Conservation (phyloP, 192 early-diverging fungal species). For the Chytriomyces hyalinus region DNA sequence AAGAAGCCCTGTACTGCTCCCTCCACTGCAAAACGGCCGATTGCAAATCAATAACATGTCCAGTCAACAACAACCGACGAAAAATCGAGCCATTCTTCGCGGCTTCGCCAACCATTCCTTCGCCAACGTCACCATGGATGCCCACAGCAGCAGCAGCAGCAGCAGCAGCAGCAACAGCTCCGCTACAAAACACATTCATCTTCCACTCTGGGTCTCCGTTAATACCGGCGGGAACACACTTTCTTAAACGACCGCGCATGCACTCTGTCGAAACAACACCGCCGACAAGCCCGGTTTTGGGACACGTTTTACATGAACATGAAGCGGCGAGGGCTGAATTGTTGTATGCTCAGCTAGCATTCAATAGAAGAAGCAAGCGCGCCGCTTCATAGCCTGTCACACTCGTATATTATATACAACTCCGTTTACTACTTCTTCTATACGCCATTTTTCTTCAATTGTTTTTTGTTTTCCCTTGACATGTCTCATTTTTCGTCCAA, state of each 20-base stretch:
- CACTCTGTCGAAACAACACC: slow-evolving; percentile 8
- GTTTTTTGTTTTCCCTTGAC: background rate
- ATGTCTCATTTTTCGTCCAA: no score
- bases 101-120: background rate
- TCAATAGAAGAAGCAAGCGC: background rate
- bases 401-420: background rate
- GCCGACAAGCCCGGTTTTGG: background rate
- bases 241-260: slow-evolving; percentile 10
- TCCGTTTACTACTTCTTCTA: background rate
- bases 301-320: background rate
- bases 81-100: background rate
- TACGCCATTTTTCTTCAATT: background rate
- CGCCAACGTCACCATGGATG: no score
- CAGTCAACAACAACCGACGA: background rate
- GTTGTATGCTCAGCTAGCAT: background rate
- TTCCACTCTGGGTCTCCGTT: background rate
- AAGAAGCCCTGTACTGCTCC: slow-evolving; percentile 18
- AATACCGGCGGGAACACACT: background rate
- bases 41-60: background rate
- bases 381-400: background rate
- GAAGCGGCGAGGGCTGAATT: background rate
- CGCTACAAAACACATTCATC: background rate
- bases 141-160: background rate
- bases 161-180: background rate
- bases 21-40: background rate